phyloP scores from a whole-genome alignment of 2,329 filamentous ascomycete species.

The Davidsoniella virescens region DNA sequence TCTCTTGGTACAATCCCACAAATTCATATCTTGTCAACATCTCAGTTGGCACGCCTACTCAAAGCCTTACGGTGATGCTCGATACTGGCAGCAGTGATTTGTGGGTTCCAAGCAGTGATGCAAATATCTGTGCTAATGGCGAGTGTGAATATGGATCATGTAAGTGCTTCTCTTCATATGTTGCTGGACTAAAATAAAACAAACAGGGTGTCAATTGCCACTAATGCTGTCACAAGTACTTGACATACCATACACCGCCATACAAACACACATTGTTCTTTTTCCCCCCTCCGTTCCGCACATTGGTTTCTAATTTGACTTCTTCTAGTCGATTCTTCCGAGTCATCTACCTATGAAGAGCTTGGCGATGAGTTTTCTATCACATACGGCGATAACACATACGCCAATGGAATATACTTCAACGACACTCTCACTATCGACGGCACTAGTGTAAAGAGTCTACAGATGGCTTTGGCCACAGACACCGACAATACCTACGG shows the following conservation, averaged over 20 bases:
- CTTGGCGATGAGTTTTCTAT: constrained; percentile 37
- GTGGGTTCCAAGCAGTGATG: constrained; percentile 34
- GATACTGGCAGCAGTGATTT: constrained; percentile 52
- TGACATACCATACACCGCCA: constrained; percentile 23
- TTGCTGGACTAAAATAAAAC: no score
- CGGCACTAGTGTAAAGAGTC: constrained; percentile 31
- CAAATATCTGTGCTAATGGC: constrained; percentile 24
- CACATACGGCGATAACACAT: constrained; percentile 43
- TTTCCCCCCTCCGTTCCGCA: background rate
- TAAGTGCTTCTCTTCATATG: constrained; percentile 13
- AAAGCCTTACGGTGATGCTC: constrained; percentile 40
- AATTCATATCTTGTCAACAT: constrained; percentile 37
- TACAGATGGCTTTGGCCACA: constrained; percentile 42
- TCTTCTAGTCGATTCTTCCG: constrained; percentile 26
- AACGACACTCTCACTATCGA: constrained; percentile 40
- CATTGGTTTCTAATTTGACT: background rate
- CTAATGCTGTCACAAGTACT: constrained; percentile 19
- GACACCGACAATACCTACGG: constrained; percentile 40
- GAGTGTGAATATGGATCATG: constrained; percentile 21
- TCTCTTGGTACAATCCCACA: constrained; percentile 16
- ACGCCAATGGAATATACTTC: constrained; percentile 41
- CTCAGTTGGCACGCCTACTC: constrained; percentile 38
- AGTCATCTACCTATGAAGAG: constrained; percentile 31
- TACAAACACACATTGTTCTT: background rate
- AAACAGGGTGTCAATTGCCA: no score